A percentile compares a stretch with the other conserved stretches of the same genome.
Evolutionary conservation across 176 grass and related monocot genomes (phyloP).

Genomic region (barley (Hordeum vulgare)): DNA sequence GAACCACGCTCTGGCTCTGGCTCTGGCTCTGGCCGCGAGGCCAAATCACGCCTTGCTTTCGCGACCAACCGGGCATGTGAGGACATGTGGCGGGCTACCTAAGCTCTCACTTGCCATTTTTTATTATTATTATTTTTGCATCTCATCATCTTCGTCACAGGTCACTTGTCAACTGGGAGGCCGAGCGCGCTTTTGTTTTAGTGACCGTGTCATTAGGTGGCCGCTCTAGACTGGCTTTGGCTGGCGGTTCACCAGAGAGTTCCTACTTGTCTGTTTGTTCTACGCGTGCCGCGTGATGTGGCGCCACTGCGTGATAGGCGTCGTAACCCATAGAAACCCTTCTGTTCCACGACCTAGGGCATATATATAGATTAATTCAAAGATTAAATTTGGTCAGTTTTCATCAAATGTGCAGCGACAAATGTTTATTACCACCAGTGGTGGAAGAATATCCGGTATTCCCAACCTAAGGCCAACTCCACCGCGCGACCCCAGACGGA

Average conservation of each 20-base stretch:
- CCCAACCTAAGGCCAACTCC: too few relatives aligned
- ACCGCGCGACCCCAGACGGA: too few relatives aligned
- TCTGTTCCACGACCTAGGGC: too few relatives aligned
- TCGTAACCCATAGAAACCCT: too few relatives aligned
- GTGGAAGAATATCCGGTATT: too few relatives aligned
- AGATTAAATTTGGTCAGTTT: too few relatives aligned
- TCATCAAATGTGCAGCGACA: too few relatives aligned
- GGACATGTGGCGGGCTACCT: conserved; percentile 37
- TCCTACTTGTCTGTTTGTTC: not conserved
- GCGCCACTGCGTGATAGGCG: not conserved
- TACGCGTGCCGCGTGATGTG: not conserved
- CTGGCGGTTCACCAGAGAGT: not conserved
- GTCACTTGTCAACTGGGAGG: not conserved
- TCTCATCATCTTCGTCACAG: not conserved
- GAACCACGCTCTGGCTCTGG: not conserved
- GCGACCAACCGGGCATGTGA: conserved; percentile 26
- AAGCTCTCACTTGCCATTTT: not conserved
- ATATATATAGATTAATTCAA: too few relatives aligned
- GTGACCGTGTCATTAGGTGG: conserved; percentile 11
- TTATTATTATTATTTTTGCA: not conserved
- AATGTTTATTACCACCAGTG: too few relatives aligned
- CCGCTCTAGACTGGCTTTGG: not conserved
- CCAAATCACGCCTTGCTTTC: conserved; percentile 18
- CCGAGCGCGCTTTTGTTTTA: not conserved
- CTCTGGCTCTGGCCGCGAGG: not conserved